Evolutionary conservation across 2,329 filamentous ascomycete species (phyloP), one percentile per base, ranked within the genome.

Genomic region (Sporothrix protearum): DNA sequence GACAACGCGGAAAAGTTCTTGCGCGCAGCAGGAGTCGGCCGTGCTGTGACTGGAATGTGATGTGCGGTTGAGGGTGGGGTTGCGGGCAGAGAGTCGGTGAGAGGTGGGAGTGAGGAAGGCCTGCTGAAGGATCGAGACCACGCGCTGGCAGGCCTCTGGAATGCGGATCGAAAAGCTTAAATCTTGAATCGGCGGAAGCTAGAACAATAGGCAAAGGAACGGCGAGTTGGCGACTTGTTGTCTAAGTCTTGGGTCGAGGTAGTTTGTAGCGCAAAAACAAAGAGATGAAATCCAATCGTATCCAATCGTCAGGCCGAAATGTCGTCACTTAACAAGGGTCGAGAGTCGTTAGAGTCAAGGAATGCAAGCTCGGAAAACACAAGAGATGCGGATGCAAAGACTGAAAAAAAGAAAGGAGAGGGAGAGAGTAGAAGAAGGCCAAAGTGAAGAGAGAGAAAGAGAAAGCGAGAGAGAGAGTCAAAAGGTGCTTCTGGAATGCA

Each of bases 1-100:
- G 53, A 47, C 67, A 71, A 42, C 70, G 30, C 64, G 8, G 28
- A 30, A 4, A 4, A 3, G 55, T 6, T 47, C n/a, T 63, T 71
- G 63, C 45, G 55, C 25, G 36, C 64, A 69, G 33, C 51, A 49
- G 47, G 9, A 53, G 25, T 30, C 45, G 55, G n/a, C 19, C 22
- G 7, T 28, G 59, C 12, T 19, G n/a, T 47, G 42, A 70, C 71
- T 67, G 71, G 71, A 72, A 72, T 72, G 71, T 53, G 51, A 64
- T 19, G 10, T 47, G 28, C 33, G 28, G 51, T 42, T 10, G 59
- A 47, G 51, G 25, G 71, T 69, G 71, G 71, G 71, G 71, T 49
- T 57, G 66, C 49, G 59, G 28, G 30, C 33, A 39, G 67, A 19
- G 57, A 47, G 71, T 63, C 57, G 66, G 66, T 55, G 49, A 28